Base-by-base conservation (phyloP, 306 rosid genomes). In the Vigna angularis region DNA sequence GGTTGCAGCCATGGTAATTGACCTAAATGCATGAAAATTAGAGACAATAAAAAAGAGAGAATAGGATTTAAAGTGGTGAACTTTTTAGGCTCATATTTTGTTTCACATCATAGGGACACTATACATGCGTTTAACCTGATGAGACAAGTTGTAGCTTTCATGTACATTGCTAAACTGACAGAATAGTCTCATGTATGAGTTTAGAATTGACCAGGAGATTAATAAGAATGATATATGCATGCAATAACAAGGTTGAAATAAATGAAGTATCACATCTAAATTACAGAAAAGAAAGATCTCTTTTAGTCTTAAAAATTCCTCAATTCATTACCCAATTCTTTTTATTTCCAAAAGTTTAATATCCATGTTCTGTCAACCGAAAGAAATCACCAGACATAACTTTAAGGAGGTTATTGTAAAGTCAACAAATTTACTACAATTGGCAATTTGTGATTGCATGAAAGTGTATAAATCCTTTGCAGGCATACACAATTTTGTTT, bases 1-100 rank as follows among this genome's bases (percentile, higher is more conserved):
- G 55, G 83, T 69, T 68, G 97, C 89, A 15, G 97, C 97, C 87
- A 94, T 82, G 70, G 90, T 82, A 65, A 94, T 90, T 70, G 98
- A 92, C 98, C 98, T 92, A 82, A 42, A 55, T 68, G 45, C 81
- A 66, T 36, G 32, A 28, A 17, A 79, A 26, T 42, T 14, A 58
- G 75, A 71, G 52, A 68, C 68, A 17, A 62, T 2, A 32, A 57
- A 20, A 55, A 9, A 32, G 48, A 59, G 22, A 49, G 24, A 85
- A 64, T 20, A 18, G n/a, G 30, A 47, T 32, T 45, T 63, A 14
- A 36, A 48, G 17, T 24, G 77, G 36, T 20, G 72, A 61, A 16
- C 8, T 10, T 70, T 34, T 48, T 32, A 45, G 63, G 64, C 0
- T 4, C 14, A 17, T 62, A 45, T 34, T 62, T 30, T 18, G 66